Base-by-base conservation (phyloP, 345 rosid species). In the Populus davidiana region DNA sequence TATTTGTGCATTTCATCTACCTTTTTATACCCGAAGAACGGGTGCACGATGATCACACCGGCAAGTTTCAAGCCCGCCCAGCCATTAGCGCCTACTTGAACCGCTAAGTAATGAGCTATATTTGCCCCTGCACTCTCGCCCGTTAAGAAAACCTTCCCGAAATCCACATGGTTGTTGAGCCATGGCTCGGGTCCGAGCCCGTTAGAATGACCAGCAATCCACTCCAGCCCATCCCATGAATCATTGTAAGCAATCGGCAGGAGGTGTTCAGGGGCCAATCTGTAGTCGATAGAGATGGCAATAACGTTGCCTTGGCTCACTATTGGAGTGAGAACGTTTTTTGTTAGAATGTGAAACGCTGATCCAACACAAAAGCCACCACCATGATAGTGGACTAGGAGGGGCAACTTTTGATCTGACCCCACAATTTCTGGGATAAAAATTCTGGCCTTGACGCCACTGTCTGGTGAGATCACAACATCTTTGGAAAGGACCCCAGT, bases 331-430 rank as follows among this genome's bases (percentile, higher is more conserved):
- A 47, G 52, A 16, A 47, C 52, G 52, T 13, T 4, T 47, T 47
- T 47, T 14, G 52, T 47, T 47, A 47, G 52, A 47, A 47, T 47
- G 52, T 47, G 52, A 47, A 81, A 73, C 0, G 81, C 75, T 6
- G 81, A 77, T 5, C 71, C 78, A 17, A 38, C 8, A 56, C 84
- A 81, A 6, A 73, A 81, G 6, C 75, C 84, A 17, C 84, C 84
- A 0, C 84, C 81, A 66, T 81, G 84, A 72, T 59, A 77, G 64
- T 81, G 81, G 69, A 81, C 59, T 29, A 92, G 59, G 66, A 91
- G 74, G 56, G 92, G 93, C 8, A 94, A 85, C 75, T 86, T 86
- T 44, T 17, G 52, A 47, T 47, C 52, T 47, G 52, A 47, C 17
- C 52, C 18, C 2, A 47, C 52, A 14, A 14, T 14, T 47, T 47